Evolutionary conservation across 257 asterid species (phyloP).

Genomic region (Pogostemon cablin): DNA sequence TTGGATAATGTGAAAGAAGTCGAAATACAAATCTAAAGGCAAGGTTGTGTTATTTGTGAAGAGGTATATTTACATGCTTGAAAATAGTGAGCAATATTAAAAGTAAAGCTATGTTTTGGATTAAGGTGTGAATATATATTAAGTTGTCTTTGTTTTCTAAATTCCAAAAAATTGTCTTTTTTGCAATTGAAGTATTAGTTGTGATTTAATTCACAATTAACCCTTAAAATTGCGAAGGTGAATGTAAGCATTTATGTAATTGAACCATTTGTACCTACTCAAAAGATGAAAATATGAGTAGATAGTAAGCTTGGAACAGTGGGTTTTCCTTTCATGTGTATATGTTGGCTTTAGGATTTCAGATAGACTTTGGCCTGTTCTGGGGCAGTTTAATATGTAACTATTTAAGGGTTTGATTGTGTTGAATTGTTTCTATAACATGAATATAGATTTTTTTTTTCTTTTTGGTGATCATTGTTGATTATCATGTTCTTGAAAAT

Average conservation of each 20-base stretch:
- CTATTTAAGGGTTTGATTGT: neutral
- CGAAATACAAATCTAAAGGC: too few relatives aligned
- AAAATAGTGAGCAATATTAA: too few relatives aligned
- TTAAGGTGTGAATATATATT: too few relatives aligned
- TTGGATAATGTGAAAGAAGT: too few relatives aligned
- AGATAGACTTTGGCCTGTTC: neutral
- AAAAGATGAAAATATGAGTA: constrained; percentile 4
- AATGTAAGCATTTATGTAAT: neutral
- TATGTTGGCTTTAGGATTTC: neutral
- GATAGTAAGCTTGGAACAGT: neutral
- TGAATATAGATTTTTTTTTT: neutral
- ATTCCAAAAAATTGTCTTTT: too few relatives aligned
- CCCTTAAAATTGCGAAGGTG: neutral
- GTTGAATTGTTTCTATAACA: constrained; percentile 2
- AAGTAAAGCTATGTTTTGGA: too few relatives aligned
- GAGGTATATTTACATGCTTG: too few relatives aligned
- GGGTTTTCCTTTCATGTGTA: neutral
- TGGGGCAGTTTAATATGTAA: neutral
- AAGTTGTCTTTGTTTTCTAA: too few relatives aligned
- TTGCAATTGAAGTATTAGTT: too few relatives aligned
- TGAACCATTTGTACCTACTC: constrained; percentile 5
- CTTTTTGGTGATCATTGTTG: neutral
- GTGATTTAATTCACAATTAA: too few relatives aligned
- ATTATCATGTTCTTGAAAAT: constrained; percentile 5
- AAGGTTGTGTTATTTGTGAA: too few relatives aligned